phyloP scores from a whole-genome alignment of 2,329 filamentous ascomycete species.

The Talaromyces islandicus region DNA sequence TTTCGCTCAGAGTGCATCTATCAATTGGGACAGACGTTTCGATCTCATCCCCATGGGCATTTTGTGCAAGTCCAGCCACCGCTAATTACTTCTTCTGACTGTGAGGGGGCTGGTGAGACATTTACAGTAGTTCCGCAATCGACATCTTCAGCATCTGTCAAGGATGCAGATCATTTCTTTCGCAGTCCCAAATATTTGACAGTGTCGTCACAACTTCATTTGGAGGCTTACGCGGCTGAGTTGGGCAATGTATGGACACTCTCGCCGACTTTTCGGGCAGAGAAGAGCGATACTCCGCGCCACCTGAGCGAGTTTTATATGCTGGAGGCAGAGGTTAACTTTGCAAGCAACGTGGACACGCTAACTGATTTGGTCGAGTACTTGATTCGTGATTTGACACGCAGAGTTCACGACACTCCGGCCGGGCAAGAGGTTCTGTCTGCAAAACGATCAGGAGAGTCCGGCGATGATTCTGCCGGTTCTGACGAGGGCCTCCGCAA shows the following conservation, averaged over 20 bases:
- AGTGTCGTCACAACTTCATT: constrained; percentile 88
- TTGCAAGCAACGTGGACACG: constrained; percentile 61
- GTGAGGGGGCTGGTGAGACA: constrained; percentile 91
- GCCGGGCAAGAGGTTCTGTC: constrained; percentile 53
- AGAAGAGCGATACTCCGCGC: constrained; percentile 85
- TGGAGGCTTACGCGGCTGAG: constrained; percentile 85
- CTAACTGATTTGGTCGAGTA: constrained; percentile 78
- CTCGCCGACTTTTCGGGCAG: constrained; percentile 88
- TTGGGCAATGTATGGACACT: constrained; percentile 90
- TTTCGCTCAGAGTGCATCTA: constrained; percentile 76
- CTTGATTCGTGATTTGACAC: constrained; percentile 59
- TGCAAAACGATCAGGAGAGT: constrained; percentile 38
- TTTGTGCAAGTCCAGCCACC: constrained; percentile 73
- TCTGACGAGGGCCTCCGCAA: constrained; percentile 48
- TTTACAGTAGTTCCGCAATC: constrained; percentile 60
- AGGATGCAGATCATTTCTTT: constrained; percentile 61
- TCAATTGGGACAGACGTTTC: constrained; percentile 70
- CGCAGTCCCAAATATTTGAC: constrained; percentile 85
- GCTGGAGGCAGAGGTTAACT: constrained; percentile 87
- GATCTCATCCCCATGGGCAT: constrained; percentile 53
- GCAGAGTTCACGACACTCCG: constrained; percentile 43
- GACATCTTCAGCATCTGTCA: constrained; percentile 19
- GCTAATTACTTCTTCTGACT: constrained; percentile 93
- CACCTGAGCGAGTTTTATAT: constrained; percentile 99
- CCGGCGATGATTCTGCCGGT: constrained; percentile 28